Base-by-base conservation (phyloP, 768 basidiomycete genomes). In the Grammothele lineata region DNA sequence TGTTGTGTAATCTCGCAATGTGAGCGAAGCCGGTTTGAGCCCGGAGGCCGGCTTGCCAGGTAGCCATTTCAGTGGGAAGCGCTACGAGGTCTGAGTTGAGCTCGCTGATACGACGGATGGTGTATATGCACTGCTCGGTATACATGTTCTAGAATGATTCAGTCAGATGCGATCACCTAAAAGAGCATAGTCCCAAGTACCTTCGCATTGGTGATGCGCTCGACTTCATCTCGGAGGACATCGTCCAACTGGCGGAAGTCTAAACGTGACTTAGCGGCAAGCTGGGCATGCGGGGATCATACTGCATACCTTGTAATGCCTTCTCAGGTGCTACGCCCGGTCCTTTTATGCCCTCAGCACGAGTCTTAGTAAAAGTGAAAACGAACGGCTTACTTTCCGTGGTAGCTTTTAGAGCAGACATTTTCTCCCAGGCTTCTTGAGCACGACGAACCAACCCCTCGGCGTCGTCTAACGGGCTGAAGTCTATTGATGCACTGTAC, bases 21-120 rank as follows among this genome's bases (percentile, higher is more conserved):
- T 98, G 92, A n/a, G 85, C 76, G 61, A 97, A 97, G 48, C 85
- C 87, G 24, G 82, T 89, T 59, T 70, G 89, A 74, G 46, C 72
- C 66, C 85, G 75, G 55, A 94, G 81, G 58, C 80, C 83, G 1
- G 75, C 61, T 59, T 94, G 90, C 1, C 97, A 70, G 2, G 70
- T 65, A 0, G 76, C 70, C 24, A 98, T 67, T 1, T 72, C 69
- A 1, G 76, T 66, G 5, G 92, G 90, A 2, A 96, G 67, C 32
- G 81, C 73, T 1, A 92, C 78, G 32, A 97, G 76, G 47, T 86
- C 83, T 49, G 82, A 83, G 65, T 98, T 96, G 26, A 96, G 71
- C 12, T 70, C 61, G 50, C 90, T 87, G 51, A 96, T 87, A 46
- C 78, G 80, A 32, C 85, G 83, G 5, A 98, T 73, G 14, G 76